Evolutionary conservation across 352 stramenopile genomes (phyloP).

Genomic region (Phytophthora syringae): DNA sequence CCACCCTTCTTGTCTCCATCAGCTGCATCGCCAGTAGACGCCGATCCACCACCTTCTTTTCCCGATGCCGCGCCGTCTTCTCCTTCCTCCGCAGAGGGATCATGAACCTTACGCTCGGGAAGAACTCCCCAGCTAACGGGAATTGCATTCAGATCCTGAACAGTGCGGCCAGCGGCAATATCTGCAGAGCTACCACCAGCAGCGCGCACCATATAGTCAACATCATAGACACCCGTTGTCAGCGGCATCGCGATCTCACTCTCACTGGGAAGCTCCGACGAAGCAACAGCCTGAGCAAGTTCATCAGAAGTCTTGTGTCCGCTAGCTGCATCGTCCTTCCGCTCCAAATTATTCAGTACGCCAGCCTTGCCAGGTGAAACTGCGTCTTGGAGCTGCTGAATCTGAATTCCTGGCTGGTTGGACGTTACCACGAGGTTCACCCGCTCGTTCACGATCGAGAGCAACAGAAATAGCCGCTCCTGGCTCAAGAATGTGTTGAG

Average conservation of each 20-base stretch:
- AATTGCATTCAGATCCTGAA: constrained; percentile 77
- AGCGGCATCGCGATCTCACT: constrained; percentile 71
- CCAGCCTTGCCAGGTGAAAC: constrained; percentile 14
- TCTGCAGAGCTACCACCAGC: constrained; percentile 41
- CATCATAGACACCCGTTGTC: constrained; percentile 69
- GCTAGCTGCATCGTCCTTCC: constrained; percentile 36
- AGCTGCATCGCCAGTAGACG: constrained; percentile 11
- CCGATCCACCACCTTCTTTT: constrained; percentile 27
- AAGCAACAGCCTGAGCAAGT: constrained; percentile 56
- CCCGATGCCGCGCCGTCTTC: constrained; percentile 27
- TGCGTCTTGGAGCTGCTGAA: constrained; percentile 69
- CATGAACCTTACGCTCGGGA: constrained; percentile 58
- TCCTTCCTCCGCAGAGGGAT: constrained; percentile 31
- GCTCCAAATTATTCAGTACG: constrained; percentile 52
- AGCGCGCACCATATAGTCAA: constrained; percentile 75
- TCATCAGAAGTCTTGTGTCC: constrained; percentile 66
- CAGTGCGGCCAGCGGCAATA: constrained; percentile 42
- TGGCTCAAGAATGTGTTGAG: constrained; percentile 83
- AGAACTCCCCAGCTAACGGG: constrained; percentile 77
- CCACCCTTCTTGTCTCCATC: constrained; percentile 60
- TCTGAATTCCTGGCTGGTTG: constrained; percentile 73
- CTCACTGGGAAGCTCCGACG: constrained; percentile 62
- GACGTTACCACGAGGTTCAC: constrained; percentile 76
- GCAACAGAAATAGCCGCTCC: constrained; percentile 75
- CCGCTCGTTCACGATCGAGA: constrained; percentile 82